Evolutionary conservation across 225 moss, liverwort and hornwort genomes (phyloP).

Genomic region (Polytrichum commune): DNA sequence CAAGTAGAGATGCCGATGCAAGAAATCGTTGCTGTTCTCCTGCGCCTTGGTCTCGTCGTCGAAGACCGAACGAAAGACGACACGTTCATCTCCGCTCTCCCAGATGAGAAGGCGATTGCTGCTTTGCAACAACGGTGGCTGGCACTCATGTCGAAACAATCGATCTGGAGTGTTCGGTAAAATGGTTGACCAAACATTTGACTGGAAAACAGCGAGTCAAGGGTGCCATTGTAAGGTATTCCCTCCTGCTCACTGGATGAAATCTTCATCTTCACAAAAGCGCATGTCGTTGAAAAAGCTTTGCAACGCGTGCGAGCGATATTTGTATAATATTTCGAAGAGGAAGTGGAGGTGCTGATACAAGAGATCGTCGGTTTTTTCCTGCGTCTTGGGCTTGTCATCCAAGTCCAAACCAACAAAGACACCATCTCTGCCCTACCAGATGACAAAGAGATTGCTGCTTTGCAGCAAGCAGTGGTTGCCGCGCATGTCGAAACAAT

Average conservation of each 20-base stretch:
- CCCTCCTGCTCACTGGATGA: conserved; percentile 41
- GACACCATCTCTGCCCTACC: conserved; percentile 27
- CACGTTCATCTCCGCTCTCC: conserved; percentile 24
- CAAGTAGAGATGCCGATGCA: conserved; percentile 83
- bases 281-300: conserved; percentile 41
- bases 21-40: conserved; percentile 42
- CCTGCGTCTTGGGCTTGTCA: conserved; percentile 59
- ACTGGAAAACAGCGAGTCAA: conserved; percentile 77
- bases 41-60: conserved; percentile 58
- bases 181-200: no score
- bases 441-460: conserved; percentile 43
- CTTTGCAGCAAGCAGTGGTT: conserved; percentile 64
- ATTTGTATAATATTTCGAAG: conserved; percentile 77
- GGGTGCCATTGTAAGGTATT: conserved; percentile 62
- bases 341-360: conserved; percentile 81
- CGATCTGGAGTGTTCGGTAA: conserved; percentile 55
- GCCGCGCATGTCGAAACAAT: conserved; percentile 39
- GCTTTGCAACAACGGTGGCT: conserved; percentile 69
- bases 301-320: conserved; percentile 55
- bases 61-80: conserved; percentile 21
- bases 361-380: conserved; percentile 42
- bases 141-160: conserved; percentile 46
- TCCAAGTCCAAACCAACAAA: conserved; percentile 19
- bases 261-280: conserved; percentile 14
- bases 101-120: conserved; percentile 45